phyloP scores from a whole-genome alignment of 805 yeast genomes.

The Yarrowia alimentaria region DNA sequence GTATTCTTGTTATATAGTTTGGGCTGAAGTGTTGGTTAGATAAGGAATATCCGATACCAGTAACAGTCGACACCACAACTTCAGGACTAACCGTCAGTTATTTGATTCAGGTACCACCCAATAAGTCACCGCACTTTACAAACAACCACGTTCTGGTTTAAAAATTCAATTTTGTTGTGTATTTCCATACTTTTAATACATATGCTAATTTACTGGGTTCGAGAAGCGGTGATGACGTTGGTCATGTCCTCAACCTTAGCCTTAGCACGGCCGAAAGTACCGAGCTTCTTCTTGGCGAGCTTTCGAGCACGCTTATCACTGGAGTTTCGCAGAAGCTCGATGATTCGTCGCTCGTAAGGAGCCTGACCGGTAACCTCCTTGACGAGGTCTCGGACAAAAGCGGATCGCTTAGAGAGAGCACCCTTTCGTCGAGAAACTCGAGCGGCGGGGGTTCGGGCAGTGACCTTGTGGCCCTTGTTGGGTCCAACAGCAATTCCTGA shows the following conservation, averaged over 20 bases:
- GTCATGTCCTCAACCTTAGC: conserved; percentile 99
- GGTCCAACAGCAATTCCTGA: conserved; percentile 92
- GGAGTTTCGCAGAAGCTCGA: conserved; percentile 99
- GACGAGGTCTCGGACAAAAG: conserved; percentile 91
- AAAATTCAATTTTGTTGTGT: conserved; percentile 16
- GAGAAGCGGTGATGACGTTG: conserved; percentile 92
- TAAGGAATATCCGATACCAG: no score
- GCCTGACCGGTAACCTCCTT: conserved; percentile 98
- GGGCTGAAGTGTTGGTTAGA: no score
- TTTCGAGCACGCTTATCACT: conserved; percentile 99
- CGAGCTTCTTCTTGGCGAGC: conserved; percentile 98
- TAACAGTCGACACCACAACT: no score
- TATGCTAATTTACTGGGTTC: conserved; percentile 43
- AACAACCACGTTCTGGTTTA: no score
- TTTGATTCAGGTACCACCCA: no score
- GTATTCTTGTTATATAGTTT: no score
- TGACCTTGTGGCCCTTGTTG: conserved; percentile 99
- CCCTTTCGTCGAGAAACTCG: conserved; percentile 96
- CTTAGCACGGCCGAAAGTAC: conserved; percentile 99
- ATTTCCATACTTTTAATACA: conserved; percentile 27
- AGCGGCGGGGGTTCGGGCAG: conserved; percentile 78
- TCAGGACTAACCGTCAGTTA: no score
- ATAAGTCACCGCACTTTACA: no score
- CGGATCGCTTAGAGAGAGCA: conserved; percentile 90
- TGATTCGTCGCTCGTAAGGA: conserved; percentile 99